Conservation (phyloP, 371 early-diverging fungal species). For the Rhizopus arrhizus region DNA sequence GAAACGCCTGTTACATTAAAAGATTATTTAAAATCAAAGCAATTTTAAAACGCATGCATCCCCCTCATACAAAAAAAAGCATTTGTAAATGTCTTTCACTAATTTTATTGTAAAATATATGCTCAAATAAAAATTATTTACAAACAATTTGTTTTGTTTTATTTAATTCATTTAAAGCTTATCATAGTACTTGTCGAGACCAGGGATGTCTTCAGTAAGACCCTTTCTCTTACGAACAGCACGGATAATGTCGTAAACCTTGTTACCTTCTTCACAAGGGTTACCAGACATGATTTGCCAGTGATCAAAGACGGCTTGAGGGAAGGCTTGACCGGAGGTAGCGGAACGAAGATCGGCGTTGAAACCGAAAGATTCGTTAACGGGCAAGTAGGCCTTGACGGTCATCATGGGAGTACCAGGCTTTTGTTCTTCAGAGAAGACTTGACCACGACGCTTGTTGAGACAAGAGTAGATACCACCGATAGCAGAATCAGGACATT, state of each 20-base stretch:
- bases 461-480: slow-evolving; percentile 98
- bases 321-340: slow-evolving; percentile 98
- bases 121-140: too few relatives aligned
- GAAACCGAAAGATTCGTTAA: slow-evolving; percentile 99
- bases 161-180: slow-evolving; percentile 67
- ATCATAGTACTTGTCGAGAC: slow-evolving; percentile 90
- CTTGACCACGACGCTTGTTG: slow-evolving; percentile 97
- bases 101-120: too few relatives aligned
- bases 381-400: slow-evolving; percentile 97
- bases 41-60: too few relatives aligned
- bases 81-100: too few relatives aligned
- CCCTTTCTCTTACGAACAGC: slow-evolving; percentile 95
- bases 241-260: slow-evolving; percentile 80
- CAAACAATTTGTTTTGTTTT: too few relatives aligned
- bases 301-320: slow-evolving; percentile 88
- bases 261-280: slow-evolving; percentile 75
- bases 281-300: slow-evolving; percentile 87
- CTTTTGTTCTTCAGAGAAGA: slow-evolving; percentile 92
- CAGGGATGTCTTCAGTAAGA: slow-evolving; percentile 82
- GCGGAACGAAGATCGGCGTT: slow-evolving; percentile 79
- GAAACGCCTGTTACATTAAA: too few relatives aligned
- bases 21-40: too few relatives aligned
- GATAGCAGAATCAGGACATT: slow-evolving; percentile 93
- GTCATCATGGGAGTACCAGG: slow-evolving; percentile 92
- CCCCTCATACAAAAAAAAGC: too few relatives aligned